Base-by-base conservation (phyloP, 192 early-diverging fungal genomes). In the Rhizoclosmatium sp. region DNA sequence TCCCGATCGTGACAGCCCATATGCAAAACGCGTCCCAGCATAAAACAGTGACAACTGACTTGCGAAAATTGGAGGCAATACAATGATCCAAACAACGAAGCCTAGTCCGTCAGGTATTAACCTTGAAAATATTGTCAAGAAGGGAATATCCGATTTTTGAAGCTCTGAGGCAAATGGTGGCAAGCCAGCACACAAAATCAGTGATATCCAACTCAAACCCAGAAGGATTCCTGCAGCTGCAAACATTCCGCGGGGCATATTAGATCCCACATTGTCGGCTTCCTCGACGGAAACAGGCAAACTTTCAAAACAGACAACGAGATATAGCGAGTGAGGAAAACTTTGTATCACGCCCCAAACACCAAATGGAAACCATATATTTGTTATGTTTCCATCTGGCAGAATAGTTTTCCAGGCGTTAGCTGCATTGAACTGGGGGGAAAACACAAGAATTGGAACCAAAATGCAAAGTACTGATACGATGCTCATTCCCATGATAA, bases 1-100 rank as follows among this genome's bases (percentile, higher is more conserved):
- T 47, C 74, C 74, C 7, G 47, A 12, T 14, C 74, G 74, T n/a
- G 59, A 48, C 2, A 75, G 60, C 0, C 74, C 74, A 56, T 75
- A 75, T 47, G 59, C n/a, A 39, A 46, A 64, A 5, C 74, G 61
- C 14, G 60, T 40, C 9, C 60, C 14, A 39, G 74, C 74, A 65
- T 75, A 75, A 16, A 65, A 75, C 1, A 65, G 67, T 14, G 74
- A 60, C 16, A 75, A 31, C 14, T 75, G 74, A 44, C 59, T 65
- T 75, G 74, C 46, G 42, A 75, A 65, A 7, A 75, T 23, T 2
- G 59, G 61, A 41, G 60, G 59, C n/a, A 75, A 66, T 39, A 4
- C 51, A 39, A 75, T 54, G 4, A 71, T 12, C 19, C 47, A 23
- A 47, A 56, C 3, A 21, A 58, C 19, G 48, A 23, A 23, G 12